Evolutionary conservation across 225 moss, liverwort and hornwort genomes (phyloP), one percentile per base, ranked within the genome.

Genomic region (Neckera pumila): DNA sequence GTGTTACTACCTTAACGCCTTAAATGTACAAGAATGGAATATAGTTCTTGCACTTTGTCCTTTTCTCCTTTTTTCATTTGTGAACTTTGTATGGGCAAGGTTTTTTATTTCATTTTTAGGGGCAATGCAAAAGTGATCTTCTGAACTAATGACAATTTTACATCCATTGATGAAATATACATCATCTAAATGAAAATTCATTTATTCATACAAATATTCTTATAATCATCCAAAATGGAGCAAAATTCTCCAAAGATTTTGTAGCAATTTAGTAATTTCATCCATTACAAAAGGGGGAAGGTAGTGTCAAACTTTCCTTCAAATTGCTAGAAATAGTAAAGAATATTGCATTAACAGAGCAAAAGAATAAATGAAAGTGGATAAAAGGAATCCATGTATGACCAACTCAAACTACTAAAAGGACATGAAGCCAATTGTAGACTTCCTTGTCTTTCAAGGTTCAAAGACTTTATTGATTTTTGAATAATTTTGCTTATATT

Each of bases 101-200:
- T 23, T 16, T 43, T 9, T 15, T 43, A 5, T 43, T 72, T 72
- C 6, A 43, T 43, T 43, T 28, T 2, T 0, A 0, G 9, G 2
- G 5, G 9, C 16, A 16, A 43, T 1, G 5, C 1, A 16, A 0
- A 27, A 72, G 17, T 43, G 10, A 28, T 45, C 28, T 16, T 17
- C 3, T 28, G 0, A 10, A 10, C 27, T 17, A 17, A 73, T 28
- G 2, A 73, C 28, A 27, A 3, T 43, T 12, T 43, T 45, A 17
- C 2, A 28, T 28, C 45, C 17, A 28, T 17, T 0, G 6, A 45
- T 73, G 45, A 45, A 28, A 45, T 0, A 45, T 17, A 72, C 1
- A 43, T 2, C 1, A 10, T 0, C 8, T 40, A 4, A 25, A 70
- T 40, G n/a, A 30, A 1, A 45, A 45, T 1, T 74, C 11, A 18